Evolutionary conservation across 2,329 filamentous ascomycete genomes (phyloP).

Genomic region (Paracamarosporium sp.): DNA sequence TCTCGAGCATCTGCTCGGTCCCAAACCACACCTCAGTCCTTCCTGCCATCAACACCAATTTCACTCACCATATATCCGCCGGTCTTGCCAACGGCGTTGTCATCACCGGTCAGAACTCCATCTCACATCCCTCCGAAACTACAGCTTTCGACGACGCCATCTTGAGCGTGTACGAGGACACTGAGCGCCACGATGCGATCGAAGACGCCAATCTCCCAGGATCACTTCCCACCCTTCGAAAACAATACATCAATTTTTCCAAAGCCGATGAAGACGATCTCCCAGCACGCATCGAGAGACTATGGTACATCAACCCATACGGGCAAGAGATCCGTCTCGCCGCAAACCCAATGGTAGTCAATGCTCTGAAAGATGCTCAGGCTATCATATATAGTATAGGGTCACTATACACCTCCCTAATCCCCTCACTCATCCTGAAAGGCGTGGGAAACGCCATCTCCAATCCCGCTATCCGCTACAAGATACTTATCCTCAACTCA

Average conservation of each 20-base stretch:
- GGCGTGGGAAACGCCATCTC: constrained; percentile 74
- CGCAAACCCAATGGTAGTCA: constrained; percentile 80
- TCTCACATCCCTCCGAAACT: constrained; percentile 39
- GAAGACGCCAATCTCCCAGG: constrained; percentile 85
- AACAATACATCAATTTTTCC: constrained; percentile 81
- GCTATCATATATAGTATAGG: constrained; percentile 91
- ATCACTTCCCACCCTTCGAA: constrained; percentile 78
- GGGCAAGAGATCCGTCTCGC: constrained; percentile 91
- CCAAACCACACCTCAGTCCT: constrained; percentile 78
- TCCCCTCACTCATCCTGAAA: constrained; percentile 80
- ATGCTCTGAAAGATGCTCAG: constrained; percentile 68
- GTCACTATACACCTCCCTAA: constrained; percentile 87
- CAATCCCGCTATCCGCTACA: constrained; percentile 63
- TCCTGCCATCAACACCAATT: constrained; percentile 92
- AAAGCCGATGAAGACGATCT: constrained; percentile 79
- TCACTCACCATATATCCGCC: constrained; percentile 92
- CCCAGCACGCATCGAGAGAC: constrained; percentile 75
- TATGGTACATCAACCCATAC: constrained; percentile 99
- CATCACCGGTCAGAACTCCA: constrained; percentile 85
- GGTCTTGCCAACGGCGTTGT: constrained; percentile 76
- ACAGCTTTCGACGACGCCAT: constrained; percentile 31
- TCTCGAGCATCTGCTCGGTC: constrained; percentile 86
- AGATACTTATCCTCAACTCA: constrained; percentile 86
- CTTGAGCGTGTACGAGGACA: constrained; percentile 44
- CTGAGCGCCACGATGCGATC: constrained; percentile 67